Evolutionary conservation across 441 rosid genomes (phyloP).

Genomic region (Pelargonium myrrhifolium): DNA sequence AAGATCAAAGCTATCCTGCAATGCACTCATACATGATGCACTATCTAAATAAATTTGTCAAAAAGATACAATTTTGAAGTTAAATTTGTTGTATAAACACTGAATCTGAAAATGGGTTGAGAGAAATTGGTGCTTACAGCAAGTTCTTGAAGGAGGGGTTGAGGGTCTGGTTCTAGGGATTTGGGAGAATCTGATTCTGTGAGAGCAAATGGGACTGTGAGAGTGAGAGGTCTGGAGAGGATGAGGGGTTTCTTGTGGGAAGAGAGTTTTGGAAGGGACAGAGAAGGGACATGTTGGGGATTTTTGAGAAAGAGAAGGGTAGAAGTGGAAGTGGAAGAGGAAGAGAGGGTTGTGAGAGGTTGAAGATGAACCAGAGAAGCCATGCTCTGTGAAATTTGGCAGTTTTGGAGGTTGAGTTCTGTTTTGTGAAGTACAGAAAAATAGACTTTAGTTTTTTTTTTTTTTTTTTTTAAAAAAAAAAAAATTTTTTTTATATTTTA

Average conservation of each 20-base stretch:
- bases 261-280: constrained; percentile 21
- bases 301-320: constrained; percentile 23
- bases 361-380: constrained; percentile 33
- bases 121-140: constrained; percentile 37
- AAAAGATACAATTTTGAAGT: neutral
- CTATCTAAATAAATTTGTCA: neutral
- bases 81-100: neutral
- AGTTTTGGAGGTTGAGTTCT: neutral
- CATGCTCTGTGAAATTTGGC: constrained; percentile 23
- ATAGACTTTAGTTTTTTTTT: too few species aligned
- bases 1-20: constrained; percentile 77
- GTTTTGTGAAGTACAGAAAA: too few species aligned
- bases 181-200: constrained; percentile 68
- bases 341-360: constrained; percentile 20
- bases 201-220: constrained; percentile 40
- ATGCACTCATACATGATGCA: constrained; percentile 11
- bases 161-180: constrained; percentile 36
- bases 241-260: constrained; percentile 14
- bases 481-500: too few species aligned
- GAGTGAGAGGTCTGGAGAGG: constrained; percentile 26
- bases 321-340: constrained; percentile 19
- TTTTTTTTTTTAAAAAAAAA: too few species aligned
- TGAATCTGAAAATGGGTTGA: neutral
- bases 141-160: constrained; percentile 48
- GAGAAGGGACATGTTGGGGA: constrained; percentile 18